These are phyloP conservation scores for Fusarium subglutinans DNA, from an alignment of 2,329 filamentous ascomycete genomes.

Conservation along the genomic window DNA sequence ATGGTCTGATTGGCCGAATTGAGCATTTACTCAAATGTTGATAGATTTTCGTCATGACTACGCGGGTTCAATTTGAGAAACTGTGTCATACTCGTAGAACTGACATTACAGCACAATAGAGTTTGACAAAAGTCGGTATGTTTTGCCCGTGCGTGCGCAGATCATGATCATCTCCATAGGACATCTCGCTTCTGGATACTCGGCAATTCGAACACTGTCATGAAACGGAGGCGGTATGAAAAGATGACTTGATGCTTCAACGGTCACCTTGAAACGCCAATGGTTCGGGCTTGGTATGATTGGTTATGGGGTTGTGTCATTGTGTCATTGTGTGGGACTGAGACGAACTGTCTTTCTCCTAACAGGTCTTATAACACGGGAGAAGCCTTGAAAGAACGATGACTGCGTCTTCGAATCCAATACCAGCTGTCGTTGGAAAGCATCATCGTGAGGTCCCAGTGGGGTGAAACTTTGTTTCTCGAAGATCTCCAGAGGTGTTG, in stretches of 20 bases:
- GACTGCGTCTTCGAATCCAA: background rate
- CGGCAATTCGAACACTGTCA: background rate
- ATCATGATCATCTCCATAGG: background rate
- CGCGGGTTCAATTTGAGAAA: background rate
- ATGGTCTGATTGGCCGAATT: background rate
- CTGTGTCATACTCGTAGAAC: background rate
- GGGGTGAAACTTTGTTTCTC: background rate
- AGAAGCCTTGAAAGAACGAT: background rate
- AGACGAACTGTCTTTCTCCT: background rate
- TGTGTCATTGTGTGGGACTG: background rate
- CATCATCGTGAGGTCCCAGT: background rate
- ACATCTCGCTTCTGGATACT: background rate
- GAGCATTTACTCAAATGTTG: background rate
- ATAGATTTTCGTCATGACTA: background rate
- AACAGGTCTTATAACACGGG: background rate
- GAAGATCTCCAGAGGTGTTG: background rate
- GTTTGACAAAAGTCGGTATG: background rate
- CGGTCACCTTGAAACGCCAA: background rate
- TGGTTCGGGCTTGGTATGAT: background rate
- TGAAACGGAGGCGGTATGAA: background rate
- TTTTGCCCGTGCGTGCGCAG: background rate
- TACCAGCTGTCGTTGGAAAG: background rate
- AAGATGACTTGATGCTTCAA: background rate
- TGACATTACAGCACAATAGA: background rate
- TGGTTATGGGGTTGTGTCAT: background rate